Percentiles rank a stretch among this genome's conserved stretches.
These are phyloP conservation scores for Cytospora schulzeri DNA, from an alignment of 2,329 filamentous ascomycete species.

Conservation along the genomic window DNA sequence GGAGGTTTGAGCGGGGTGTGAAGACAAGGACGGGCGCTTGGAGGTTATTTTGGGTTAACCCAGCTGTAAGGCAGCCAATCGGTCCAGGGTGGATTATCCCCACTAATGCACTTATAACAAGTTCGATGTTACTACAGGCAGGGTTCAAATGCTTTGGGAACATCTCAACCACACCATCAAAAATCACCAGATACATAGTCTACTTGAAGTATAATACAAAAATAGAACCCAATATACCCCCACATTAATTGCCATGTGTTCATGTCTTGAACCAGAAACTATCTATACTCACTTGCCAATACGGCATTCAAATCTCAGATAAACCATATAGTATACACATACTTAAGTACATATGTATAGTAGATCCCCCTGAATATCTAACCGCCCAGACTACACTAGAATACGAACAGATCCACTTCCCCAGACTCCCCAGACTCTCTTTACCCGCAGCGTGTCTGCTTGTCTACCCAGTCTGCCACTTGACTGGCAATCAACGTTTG, in stretches of 20 bases:
- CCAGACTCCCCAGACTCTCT: not conserved
- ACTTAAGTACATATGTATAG: too few species aligned
- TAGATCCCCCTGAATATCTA: not conserved
- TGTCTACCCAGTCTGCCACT: too few species aligned
- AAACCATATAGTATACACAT: not conserved
- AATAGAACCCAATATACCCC: not conserved
- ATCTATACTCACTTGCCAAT: not conserved
- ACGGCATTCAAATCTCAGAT: not conserved
- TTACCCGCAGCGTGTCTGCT: too few species aligned
- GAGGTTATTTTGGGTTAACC: slow-evolving; percentile 9
- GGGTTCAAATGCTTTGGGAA: not conserved
- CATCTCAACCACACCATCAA: too few species aligned
- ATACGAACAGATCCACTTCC: not conserved
- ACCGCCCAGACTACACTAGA: not conserved
- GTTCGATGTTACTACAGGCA: not conserved
- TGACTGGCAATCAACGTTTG: not conserved
- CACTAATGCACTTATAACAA: not conserved
- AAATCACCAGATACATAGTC: too few species aligned
- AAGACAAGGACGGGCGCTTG: slow-evolving; percentile 20
- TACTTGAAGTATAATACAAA: too few species aligned
- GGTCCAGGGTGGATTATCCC: not conserved
- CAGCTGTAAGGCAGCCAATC: slow-evolving; percentile 8
- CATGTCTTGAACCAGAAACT: not conserved
- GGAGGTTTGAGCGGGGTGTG: slow-evolving; percentile 8
- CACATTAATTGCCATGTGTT: not conserved